These are phyloP conservation scores for Diplodia seriata DNA, from an alignment of 2,329 filamentous ascomycete species.

Conservation along the genomic window DNA sequence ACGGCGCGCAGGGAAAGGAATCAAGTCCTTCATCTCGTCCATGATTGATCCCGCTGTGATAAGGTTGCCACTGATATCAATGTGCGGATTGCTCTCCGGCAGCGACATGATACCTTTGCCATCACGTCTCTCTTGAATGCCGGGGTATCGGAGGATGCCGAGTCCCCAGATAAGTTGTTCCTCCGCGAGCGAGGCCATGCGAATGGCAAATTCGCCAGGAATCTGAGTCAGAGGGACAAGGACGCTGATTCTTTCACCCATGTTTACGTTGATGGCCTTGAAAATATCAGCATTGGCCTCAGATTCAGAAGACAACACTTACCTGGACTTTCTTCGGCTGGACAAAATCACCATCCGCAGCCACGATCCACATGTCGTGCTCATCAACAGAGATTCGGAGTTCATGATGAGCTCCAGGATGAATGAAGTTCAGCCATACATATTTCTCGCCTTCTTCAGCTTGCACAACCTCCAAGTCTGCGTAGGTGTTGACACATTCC, in stretches of 20 bases:
- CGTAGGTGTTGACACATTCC: neutral
- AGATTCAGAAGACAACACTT: neutral
- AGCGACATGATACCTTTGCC: conserved; percentile 34
- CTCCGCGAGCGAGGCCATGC: conserved; percentile 57
- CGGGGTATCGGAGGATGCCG: conserved; percentile 56
- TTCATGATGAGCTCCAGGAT: conserved; percentile 11
- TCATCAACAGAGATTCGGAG: conserved; percentile 57
- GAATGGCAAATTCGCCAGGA: conserved; percentile 61
- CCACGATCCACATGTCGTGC: conserved; percentile 62
- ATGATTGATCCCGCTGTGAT: conserved; percentile 46
- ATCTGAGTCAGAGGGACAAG: conserved; percentile 55
- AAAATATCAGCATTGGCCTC: neutral
- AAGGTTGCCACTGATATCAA: conserved; percentile 58
- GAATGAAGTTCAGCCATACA: conserved; percentile 16
- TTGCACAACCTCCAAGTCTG: neutral
- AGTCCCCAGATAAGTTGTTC: conserved; percentile 64
- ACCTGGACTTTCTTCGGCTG: conserved; percentile 58
- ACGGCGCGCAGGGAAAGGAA: conserved; percentile 55
- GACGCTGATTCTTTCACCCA: conserved; percentile 63
- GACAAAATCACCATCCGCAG: conserved; percentile 63
- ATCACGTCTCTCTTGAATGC: neutral
- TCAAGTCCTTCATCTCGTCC: conserved; percentile 53
- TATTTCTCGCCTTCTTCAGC: neutral
- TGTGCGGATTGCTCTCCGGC: conserved; percentile 48
- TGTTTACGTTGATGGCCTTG: conserved; percentile 54